These are phyloP conservation scores for Claviceps monticola DNA, from an alignment of 2,329 filamentous ascomycete species.

Conservation along the genomic window DNA sequence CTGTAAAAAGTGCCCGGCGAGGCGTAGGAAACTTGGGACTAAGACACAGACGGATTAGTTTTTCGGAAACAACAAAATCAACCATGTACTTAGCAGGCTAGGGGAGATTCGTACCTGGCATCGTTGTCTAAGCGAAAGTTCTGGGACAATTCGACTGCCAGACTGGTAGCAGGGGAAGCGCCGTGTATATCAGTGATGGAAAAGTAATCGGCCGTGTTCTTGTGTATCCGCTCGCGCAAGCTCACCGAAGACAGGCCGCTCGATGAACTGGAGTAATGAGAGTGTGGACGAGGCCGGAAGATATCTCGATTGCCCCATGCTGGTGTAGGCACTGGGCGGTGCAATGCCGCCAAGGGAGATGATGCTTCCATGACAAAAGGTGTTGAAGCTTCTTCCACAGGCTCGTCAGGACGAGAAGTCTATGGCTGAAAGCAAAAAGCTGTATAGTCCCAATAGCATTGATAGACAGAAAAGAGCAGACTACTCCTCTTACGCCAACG, in stretches of 20 bases:
- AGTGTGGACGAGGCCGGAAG: constrained; percentile 35
- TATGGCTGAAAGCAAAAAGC: not conserved
- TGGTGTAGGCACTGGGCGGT: constrained; percentile 49
- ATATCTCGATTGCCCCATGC: constrained; percentile 45
- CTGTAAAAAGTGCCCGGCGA: constrained; percentile 26
- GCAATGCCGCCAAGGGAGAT: constrained; percentile 87
- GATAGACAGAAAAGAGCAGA: not conserved
- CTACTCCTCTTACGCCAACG: constrained; percentile 5
- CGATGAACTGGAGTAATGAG: constrained; percentile 35
- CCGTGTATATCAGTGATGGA: constrained; percentile 61
- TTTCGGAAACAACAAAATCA: not conserved
- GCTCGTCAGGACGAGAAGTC: constrained; percentile 3
- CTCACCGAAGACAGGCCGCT: constrained; percentile 56
- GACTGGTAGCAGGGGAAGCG: constrained; percentile 79
- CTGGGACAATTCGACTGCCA: constrained; percentile 88
- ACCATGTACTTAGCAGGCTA: not conserved
- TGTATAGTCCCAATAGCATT: not conserved
- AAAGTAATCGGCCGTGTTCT: constrained; percentile 63
- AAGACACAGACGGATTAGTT: not conserved
- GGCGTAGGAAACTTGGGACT: constrained; percentile 29
- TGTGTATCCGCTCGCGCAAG: constrained; percentile 60
- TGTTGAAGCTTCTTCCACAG: constrained; percentile 1
- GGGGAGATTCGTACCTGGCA: constrained; percentile 50
- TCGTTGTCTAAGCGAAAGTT: constrained; percentile 87
- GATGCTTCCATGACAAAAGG: constrained; percentile 66